Evolutionary conservation across 345 rosid genomes (phyloP).

Genomic region (Corchorus capsularis): DNA sequence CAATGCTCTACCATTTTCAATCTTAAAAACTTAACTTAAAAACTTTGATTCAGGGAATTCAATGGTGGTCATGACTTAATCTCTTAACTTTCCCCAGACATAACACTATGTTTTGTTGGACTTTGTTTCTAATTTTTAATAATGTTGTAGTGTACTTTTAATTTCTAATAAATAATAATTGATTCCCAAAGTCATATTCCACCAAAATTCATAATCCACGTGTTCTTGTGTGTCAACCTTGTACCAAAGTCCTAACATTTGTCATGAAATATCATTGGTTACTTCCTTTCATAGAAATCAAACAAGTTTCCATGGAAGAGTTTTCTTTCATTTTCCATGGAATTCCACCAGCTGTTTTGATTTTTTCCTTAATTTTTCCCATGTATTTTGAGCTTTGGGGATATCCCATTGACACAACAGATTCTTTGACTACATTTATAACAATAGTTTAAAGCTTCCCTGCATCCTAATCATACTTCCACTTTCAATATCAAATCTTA

Average conservation of each 20-base stretch:
- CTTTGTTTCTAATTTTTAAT: slow-evolving; percentile 11
- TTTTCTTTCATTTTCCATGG: no score
- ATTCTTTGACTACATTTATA: slow-evolving; percentile 14
- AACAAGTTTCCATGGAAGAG: background rate
- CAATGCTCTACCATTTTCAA: background rate
- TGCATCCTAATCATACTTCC: slow-evolving; percentile 29
- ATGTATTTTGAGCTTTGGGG: background rate
- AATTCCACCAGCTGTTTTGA: background rate
- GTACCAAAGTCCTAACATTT: background rate
- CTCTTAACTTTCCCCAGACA: slow-evolving; percentile 10
- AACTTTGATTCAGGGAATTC: slow-evolving; percentile 10
- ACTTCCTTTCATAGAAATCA: background rate
- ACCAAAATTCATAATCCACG: slow-evolving; percentile 4
- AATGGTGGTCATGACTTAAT: slow-evolving; percentile 28
- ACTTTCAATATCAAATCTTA: slow-evolving; percentile 16
- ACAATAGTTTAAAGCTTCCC: slow-evolving; percentile 17
- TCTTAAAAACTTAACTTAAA: background rate
- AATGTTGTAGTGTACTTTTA: background rate
- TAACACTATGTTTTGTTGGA: slow-evolving; percentile 41
- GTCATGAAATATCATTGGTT: slow-evolving; percentile 5
- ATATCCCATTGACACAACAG: slow-evolving; percentile 13
- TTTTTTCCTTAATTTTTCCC: background rate
- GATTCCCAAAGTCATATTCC: slow-evolving; percentile 13
- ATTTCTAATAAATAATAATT: slow-evolving; percentile 7
- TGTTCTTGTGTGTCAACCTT: background rate